Evolutionary conservation across 257 asterid species (phyloP).

Genomic region (Solanum chaucha): DNA sequence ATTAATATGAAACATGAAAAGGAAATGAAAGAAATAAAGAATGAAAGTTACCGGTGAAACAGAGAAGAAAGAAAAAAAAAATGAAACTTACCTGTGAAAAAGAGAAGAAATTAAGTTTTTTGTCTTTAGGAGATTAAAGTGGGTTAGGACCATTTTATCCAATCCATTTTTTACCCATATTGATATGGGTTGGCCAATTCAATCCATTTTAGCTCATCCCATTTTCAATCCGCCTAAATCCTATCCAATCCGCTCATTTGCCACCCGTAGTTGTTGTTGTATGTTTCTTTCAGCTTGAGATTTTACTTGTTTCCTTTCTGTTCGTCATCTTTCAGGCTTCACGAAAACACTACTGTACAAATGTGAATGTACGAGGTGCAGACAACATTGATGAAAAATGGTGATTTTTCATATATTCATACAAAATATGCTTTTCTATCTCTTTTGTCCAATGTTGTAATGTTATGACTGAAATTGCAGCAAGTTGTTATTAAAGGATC

Average conservation of each 20-base stretch:
- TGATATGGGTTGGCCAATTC: background rate
- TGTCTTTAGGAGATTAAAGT: background rate
- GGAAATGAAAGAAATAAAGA: background rate
- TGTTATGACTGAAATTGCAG: slow-evolving; percentile 33
- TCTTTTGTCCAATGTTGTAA: slow-evolving; percentile 5
- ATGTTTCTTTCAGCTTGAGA: background rate
- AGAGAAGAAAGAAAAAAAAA: background rate
- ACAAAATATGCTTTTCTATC: background rate
- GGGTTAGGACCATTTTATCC: background rate
- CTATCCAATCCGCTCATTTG: background rate
- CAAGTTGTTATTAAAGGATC: slow-evolving; percentile 66
- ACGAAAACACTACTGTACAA: slow-evolving; percentile 86
- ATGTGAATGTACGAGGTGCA: slow-evolving; percentile 38
- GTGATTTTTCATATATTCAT: slow-evolving; percentile 25
- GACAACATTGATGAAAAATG: slow-evolving; percentile 85
- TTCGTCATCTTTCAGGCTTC: slow-evolving; percentile 57
- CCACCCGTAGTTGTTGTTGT: background rate
- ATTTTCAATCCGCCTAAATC: background rate
- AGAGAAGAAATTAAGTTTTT: background rate
- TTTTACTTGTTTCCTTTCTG: background rate
- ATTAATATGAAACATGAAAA: background rate
- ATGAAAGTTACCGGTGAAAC: background rate
- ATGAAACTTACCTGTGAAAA: background rate
- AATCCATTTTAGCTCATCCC: background rate
- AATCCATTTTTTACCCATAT: background rate